phyloP scores from a whole-genome alignment of 2,329 filamentous ascomycete species.

The Cucurbitaria berberidis region DNA sequence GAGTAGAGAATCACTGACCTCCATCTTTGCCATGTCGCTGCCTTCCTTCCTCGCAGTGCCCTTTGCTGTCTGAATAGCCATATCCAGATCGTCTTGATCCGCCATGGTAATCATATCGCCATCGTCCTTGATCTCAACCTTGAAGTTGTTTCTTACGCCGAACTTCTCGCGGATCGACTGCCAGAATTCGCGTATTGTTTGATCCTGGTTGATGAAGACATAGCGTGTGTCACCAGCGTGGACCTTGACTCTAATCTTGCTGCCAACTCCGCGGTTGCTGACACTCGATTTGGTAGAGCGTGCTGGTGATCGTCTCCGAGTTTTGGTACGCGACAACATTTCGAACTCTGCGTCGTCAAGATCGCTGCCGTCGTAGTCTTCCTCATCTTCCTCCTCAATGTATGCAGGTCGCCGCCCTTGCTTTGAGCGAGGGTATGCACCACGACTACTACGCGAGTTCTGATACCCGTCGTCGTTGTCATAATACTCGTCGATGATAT shows the following conservation, averaged over 20 bases:
- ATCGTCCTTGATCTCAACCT: conserved; percentile 88
- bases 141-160: conserved; percentile 75
- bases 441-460: conserved; percentile 34
- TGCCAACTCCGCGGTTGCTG: conserved; percentile 63
- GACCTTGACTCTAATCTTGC: conserved; percentile 86
- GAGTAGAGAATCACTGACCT: conserved; percentile 68
- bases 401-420: conserved; percentile 62
- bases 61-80: conserved; percentile 76
- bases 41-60: conserved; percentile 73
- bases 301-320: conserved; percentile 51
- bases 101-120: conserved; percentile 97
- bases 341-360: conserved; percentile 82
- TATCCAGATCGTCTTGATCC: conserved; percentile 93
- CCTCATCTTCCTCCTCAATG: conserved; percentile 81
- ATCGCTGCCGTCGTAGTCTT: conserved; percentile 72
- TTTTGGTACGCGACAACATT: conserved; percentile 65
- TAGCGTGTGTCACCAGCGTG: conserved; percentile 87
- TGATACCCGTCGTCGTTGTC: conserved; percentile 69
- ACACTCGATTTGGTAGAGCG: conserved; percentile 44
- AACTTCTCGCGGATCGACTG: conserved; percentile 88
- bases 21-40: conserved; percentile 88
- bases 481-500: conserved; percentile 64
- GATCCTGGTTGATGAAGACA: conserved; percentile 77
- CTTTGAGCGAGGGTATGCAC: conserved; percentile 34
- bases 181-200: conserved; percentile 78